Conservation (phyloP, 1,284 basidiomycete genomes). For the Cryptococcus wingfieldii region DNA sequence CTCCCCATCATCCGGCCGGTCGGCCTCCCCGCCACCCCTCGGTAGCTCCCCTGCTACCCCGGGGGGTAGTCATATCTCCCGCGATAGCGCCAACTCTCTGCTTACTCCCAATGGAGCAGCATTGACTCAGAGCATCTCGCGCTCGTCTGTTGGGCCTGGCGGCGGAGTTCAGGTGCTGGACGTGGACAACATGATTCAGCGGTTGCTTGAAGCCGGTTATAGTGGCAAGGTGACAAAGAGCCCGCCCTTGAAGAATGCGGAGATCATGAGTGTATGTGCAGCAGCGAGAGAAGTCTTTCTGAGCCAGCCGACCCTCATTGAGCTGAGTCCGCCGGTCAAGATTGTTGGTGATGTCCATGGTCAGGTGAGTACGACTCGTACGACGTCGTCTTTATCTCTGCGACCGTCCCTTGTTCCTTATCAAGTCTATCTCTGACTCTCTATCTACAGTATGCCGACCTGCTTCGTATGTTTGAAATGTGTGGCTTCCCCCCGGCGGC, state of each 20-base stretch:
- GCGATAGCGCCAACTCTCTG: slow-evolving; percentile 22
- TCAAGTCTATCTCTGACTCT: neutral
- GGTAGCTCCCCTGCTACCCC: slow-evolving; percentile 2
- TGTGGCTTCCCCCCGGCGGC: slow-evolving; percentile 96
- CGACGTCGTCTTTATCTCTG: neutral
- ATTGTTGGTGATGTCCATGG: slow-evolving; percentile 43
- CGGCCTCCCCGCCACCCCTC: slow-evolving; percentile 24
- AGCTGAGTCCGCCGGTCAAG: slow-evolving; percentile 61
- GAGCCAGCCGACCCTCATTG: slow-evolving; percentile 59
- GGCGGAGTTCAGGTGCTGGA: slow-evolving; percentile 63
- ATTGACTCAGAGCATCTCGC: slow-evolving; percentile 33
- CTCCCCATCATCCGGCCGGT: slow-evolving; percentile 11
- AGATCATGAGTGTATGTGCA: slow-evolving; percentile 60
- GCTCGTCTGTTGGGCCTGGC: slow-evolving; percentile 21
- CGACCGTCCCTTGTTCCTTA: neutral
- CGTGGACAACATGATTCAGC: slow-evolving; percentile 97
- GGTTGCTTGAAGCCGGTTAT: slow-evolving; percentile 94
- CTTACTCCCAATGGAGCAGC: slow-evolving; percentile 32
- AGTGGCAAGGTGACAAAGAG: slow-evolving; percentile 91
- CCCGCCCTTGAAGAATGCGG: slow-evolving; percentile 88
- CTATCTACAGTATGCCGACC: slow-evolving; percentile 72
- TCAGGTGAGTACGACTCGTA: neutral
- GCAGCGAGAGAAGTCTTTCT: slow-evolving; percentile 60
- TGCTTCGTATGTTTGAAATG: slow-evolving; percentile 98
- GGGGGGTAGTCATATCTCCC: slow-evolving; percentile 16